phyloP scores from a whole-genome alignment of 768 basidiomycete species.

The Mycena rebaudengoi region DNA sequence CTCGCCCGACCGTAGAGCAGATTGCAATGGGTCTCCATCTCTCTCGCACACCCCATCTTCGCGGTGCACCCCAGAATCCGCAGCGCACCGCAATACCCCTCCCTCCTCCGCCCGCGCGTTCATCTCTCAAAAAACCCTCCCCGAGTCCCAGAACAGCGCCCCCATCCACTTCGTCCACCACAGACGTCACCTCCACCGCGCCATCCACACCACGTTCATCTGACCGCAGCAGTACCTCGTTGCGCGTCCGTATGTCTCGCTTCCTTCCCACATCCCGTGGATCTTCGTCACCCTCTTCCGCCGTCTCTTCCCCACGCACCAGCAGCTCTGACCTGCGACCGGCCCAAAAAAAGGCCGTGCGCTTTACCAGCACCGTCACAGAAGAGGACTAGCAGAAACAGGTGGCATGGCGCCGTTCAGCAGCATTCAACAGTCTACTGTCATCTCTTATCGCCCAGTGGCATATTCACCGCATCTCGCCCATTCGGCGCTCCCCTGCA shows the following conservation, averaged over 20 bases:
- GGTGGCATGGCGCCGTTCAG: no score
- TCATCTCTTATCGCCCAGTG: no score
- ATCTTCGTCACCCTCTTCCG: slow-evolving; percentile 30
- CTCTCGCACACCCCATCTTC: slow-evolving; percentile 23
- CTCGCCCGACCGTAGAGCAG: slow-evolving; percentile 26
- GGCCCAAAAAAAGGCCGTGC: slow-evolving; percentile 28
- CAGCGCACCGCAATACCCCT: slow-evolving; percentile 10
- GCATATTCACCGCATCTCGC: no score
- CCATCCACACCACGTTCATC: slow-evolving; percentile 24
- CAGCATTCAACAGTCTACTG: no score
- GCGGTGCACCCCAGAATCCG: slow-evolving; percentile 6
- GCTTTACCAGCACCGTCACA: slow-evolving; percentile 22
- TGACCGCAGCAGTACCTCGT: slow-evolving; percentile 23
- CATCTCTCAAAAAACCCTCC: slow-evolving; percentile 25
- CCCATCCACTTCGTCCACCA: slow-evolving; percentile 20
- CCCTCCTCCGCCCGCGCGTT: slow-evolving; percentile 20
- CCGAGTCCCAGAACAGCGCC: neutral
- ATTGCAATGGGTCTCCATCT: slow-evolving; percentile 28
- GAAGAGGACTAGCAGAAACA: slow-evolving; percentile 23
- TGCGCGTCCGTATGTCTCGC: slow-evolving; percentile 38
- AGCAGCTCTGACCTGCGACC: slow-evolving; percentile 16
- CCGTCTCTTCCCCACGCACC: slow-evolving; percentile 21
- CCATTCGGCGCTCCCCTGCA: no score
- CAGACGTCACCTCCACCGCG: slow-evolving; percentile 24
- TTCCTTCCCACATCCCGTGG: slow-evolving; percentile 55